These are phyloP conservation scores for Malassezia restricta DNA, from an alignment of 1,284 basidiomycete species.

Conservation along the genomic window DNA sequence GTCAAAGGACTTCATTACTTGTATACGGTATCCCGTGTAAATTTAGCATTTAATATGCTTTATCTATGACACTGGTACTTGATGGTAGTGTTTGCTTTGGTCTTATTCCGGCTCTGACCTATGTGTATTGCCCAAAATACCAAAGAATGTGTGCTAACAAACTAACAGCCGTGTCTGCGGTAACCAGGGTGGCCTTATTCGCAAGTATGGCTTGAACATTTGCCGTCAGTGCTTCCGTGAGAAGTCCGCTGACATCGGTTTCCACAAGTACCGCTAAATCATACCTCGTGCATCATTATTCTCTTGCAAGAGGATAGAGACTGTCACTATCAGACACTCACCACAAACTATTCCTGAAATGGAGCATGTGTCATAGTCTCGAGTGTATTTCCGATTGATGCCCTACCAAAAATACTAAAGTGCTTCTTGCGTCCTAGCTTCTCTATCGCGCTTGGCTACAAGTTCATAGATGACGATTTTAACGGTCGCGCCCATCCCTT, in stretches of 20 bases:
- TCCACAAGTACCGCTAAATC: conserved; percentile 30
- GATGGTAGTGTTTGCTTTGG: no score
- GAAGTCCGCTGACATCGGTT: conserved; percentile 44
- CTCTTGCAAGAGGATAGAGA: no score
- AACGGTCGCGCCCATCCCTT: conserved; percentile 34
- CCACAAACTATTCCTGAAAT: no score
- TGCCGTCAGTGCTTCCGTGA: conserved; percentile 47
- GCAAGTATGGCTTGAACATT: conserved; percentile 46
- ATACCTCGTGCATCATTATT: not conserved
- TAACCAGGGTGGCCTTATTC: conserved; percentile 45
- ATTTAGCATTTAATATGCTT: no score
- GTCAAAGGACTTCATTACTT: no score
- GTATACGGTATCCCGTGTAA: no score
- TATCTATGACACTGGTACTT: no score
- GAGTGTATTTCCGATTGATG: conserved; percentile 7
- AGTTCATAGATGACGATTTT: not conserved
- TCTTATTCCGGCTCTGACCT: no score
- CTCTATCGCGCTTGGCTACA: not conserved
- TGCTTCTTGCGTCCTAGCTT: not conserved
- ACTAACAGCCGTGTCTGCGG: conserved; percentile 40
- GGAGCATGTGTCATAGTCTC: conserved; percentile 6
- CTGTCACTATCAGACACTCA: no score
- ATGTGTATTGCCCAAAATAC: no score
- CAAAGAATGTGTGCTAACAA: conserved; percentile 4
- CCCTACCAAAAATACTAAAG: conserved; percentile 3